phyloP scores from a whole-genome alignment of 805 yeast genomes.

The Saturnispora diversa region DNA sequence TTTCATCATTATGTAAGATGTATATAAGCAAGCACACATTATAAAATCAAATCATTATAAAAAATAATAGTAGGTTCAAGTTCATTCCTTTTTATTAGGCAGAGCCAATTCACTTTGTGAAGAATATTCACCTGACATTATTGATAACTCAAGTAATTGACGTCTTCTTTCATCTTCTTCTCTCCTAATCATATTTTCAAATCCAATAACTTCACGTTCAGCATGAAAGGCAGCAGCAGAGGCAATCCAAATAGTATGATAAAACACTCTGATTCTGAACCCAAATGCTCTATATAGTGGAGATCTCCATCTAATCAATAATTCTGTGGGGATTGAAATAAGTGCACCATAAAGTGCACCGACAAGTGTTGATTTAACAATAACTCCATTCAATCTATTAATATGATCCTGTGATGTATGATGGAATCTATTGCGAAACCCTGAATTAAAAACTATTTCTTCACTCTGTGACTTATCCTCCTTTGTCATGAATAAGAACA shows the following conservation, averaged over 20 bases:
- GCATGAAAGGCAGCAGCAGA: constrained; percentile 31
- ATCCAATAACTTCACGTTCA: constrained; percentile 29
- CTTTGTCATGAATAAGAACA: background rate
- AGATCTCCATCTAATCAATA: constrained; percentile 31
- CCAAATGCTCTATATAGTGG: constrained; percentile 33
- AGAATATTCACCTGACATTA: constrained; percentile 27
- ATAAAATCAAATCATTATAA: background rate
- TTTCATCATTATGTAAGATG: too few species aligned
- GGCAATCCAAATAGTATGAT: constrained; percentile 32
- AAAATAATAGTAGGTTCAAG: background rate
- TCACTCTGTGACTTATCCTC: background rate
- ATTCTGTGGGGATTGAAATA: constrained; percentile 31
- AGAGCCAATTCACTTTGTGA: constrained; percentile 24
- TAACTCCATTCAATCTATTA: constrained; percentile 22
- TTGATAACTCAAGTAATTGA: constrained; percentile 29
- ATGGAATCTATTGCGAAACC: constrained; percentile 16
- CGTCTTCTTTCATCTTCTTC: constrained; percentile 29
- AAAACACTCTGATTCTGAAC: constrained; percentile 29
- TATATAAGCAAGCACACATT: too few species aligned
- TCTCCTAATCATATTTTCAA: constrained; percentile 25
- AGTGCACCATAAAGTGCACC: constrained; percentile 34
- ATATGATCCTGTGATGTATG: constrained; percentile 21
- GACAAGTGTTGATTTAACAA: constrained; percentile 26
- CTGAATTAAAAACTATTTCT: constrained; percentile 9
- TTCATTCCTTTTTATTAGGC: constrained; percentile 3